Evolutionary conservation across 768 basidiomycete species (phyloP).

Genomic region (Epithele typhae): DNA sequence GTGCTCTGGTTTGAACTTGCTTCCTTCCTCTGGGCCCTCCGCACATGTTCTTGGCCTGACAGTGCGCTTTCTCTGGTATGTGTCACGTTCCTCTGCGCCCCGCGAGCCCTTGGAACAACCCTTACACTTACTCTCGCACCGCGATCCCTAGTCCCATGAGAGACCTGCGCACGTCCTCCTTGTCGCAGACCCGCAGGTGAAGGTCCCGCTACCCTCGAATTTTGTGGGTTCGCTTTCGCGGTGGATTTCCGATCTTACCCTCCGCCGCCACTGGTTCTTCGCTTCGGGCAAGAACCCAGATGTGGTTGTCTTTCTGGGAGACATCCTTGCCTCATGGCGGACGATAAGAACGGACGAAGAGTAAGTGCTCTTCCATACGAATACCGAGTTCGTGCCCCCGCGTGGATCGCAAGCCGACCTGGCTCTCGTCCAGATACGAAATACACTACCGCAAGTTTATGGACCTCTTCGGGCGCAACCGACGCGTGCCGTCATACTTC

Average conservation of each 20-base stretch:
- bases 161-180: constrained; percentile 54
- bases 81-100: background rate
- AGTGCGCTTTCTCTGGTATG: constrained; percentile 10
- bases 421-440: constrained; percentile 61
- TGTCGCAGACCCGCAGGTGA: constrained; percentile 81
- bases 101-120: background rate
- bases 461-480: constrained; percentile 54
- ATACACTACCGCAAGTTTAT: constrained; percentile 61
- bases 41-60: constrained; percentile 57
- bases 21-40: constrained; percentile 44
- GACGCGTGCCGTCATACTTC: constrained; percentile 52
- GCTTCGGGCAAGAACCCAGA: constrained; percentile 58
- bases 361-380: constrained; percentile 34
- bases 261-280: constrained; percentile 77
- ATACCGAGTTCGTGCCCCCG: background rate
- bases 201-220: constrained; percentile 9
- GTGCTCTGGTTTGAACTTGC: constrained; percentile 70
- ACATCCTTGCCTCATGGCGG: constrained; percentile 85
- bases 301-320: constrained; percentile 80
- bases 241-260: constrained; percentile 58
- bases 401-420: background rate
- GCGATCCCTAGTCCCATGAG: constrained; percentile 1
- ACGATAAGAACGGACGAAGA: constrained; percentile 55
- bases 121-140: too few relatives aligned
- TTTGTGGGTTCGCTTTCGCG: too few relatives aligned